phyloP scores from a whole-genome alignment of 306 rosid species.

The Begonia fuchsioides region DNA sequence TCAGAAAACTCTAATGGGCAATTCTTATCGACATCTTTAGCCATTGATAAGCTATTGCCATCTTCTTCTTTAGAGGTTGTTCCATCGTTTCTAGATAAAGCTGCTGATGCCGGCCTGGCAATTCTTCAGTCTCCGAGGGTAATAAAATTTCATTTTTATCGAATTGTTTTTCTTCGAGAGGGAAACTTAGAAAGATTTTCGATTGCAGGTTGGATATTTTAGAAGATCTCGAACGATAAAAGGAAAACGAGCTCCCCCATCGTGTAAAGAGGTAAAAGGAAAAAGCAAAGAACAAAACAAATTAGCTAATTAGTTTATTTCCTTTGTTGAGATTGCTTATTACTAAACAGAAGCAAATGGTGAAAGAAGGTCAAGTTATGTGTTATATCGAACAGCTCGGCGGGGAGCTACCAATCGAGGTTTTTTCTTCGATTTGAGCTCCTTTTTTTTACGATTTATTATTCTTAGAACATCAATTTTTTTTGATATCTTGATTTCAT shows the following conservation, averaged over 20 bases:
- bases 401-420: constrained; percentile 71
- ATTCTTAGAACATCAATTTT: neutral
- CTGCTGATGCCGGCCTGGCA: constrained; percentile 75
- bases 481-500: neutral
- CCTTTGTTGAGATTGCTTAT: constrained; percentile 4
- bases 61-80: constrained; percentile 23
- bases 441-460: constrained; percentile 2
- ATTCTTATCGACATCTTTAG: constrained; percentile 44
- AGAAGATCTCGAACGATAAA: constrained; percentile 71
- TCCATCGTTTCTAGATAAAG: constrained; percentile 43
- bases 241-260: constrained; percentile 63
- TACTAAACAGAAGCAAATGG: constrained; percentile 49
- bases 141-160: constrained; percentile 6
- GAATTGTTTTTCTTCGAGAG: constrained; percentile 1
- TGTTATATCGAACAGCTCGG: constrained; percentile 86
- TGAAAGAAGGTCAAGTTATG: constrained; percentile 72
- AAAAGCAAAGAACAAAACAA: neutral
- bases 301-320: neutral
- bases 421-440: constrained; percentile 7
- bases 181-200: constrained; percentile 8
- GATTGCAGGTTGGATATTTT: constrained; percentile 82
- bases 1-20: constrained; percentile 29
- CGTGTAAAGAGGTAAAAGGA: constrained; percentile 71
- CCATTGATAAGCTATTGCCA: constrained; percentile 22
- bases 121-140: constrained; percentile 70